Evolutionary conservation across 768 basidiomycete genomes (phyloP).

Genomic region (Tylopilus sp.): DNA sequence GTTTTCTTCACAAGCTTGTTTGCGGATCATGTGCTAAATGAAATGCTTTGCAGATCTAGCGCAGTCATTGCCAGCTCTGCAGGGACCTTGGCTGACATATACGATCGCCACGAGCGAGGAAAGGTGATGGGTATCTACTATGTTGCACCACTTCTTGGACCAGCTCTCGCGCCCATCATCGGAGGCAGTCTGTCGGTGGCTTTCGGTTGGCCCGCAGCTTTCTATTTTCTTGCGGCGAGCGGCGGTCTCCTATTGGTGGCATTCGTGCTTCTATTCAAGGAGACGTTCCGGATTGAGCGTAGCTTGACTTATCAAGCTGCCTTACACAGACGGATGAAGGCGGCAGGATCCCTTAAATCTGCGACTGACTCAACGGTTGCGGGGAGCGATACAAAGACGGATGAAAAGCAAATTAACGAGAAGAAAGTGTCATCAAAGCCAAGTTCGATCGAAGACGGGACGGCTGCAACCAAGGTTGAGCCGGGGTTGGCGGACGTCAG

Average conservation of each 20-base stretch:
- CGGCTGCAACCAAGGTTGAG: slow-evolving; percentile 9
- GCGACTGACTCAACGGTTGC: slow-evolving; percentile 21
- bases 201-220: slow-evolving; percentile 75
- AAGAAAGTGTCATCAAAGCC: slow-evolving; percentile 11
- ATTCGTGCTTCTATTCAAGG: slow-evolving; percentile 69
- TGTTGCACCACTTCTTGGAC: slow-evolving; percentile 74
- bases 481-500: slow-evolving; percentile 35
- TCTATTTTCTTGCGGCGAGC: slow-evolving; percentile 77
- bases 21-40: slow-evolving; percentile 1
- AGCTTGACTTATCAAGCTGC: slow-evolving; percentile 76
- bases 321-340: slow-evolving; percentile 42
- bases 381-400: slow-evolving; percentile 5
- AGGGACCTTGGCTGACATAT: slow-evolving; percentile 76
- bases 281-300: slow-evolving; percentile 81
- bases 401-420: slow-evolving; percentile 11
- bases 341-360: slow-evolving; percentile 17
- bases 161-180: slow-evolving; percentile 66
- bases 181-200: slow-evolving; percentile 65
- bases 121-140: slow-evolving; percentile 81
- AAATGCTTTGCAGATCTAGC: slow-evolving; percentile 43
- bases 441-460: slow-evolving; percentile 25
- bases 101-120: slow-evolving; percentile 70
- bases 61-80: slow-evolving; percentile 72
- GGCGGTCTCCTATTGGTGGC: slow-evolving; percentile 49
- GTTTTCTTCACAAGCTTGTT: background rate